Evolutionary conservation across 805 yeast species (phyloP).

Genomic region (Candida cerambycidarum): DNA sequence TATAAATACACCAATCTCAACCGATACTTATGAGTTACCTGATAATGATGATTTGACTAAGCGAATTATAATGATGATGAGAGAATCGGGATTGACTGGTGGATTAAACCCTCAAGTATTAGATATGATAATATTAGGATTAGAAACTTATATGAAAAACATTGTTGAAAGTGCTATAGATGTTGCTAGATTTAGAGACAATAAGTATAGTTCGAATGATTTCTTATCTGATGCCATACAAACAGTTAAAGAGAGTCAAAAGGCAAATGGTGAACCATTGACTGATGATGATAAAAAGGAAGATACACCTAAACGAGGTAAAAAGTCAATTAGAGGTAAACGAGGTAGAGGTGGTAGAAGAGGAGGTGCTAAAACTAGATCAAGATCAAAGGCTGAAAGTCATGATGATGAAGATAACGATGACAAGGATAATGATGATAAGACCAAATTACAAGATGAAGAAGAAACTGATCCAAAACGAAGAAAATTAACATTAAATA

Average conservation of each 20-base stretch:
- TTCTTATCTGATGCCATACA: conserved; percentile 25
- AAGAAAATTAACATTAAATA: conserved; percentile 43
- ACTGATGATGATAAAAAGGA: conserved; percentile 11
- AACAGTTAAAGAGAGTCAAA: conserved; percentile 14
- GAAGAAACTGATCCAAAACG: conserved; percentile 14
- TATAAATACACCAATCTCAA: conserved; percentile 73
- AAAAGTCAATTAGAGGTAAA: not conserved
- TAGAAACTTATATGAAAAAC: conserved; percentile 76
- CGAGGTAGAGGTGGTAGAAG: conserved; percentile 12
- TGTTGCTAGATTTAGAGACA: conserved; percentile 60
- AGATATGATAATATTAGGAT: conserved; percentile 76
- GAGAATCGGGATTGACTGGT: conserved; percentile 89
- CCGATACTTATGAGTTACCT: conserved; percentile 79
- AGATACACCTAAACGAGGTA: conserved; percentile 12
- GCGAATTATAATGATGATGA: conserved; percentile 75
- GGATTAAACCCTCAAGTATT: conserved; percentile 72
- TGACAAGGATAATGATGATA: conserved; percentile 5
- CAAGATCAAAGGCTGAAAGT: conserved; percentile 7
- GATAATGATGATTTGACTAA: conserved; percentile 68
- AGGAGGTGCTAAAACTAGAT: conserved; percentile 22
- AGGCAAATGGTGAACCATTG: not conserved
- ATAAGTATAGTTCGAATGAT: conserved; percentile 41
- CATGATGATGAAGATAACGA: conserved; percentile 15
- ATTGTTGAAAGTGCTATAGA: conserved; percentile 75
- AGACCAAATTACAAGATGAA: conserved; percentile 8